Percentiles rank a stretch among this genome's conserved stretches.
phyloP scores from a whole-genome alignment of 2,329 filamentous ascomycete species.

The Aureobasidium sp. region DNA sequence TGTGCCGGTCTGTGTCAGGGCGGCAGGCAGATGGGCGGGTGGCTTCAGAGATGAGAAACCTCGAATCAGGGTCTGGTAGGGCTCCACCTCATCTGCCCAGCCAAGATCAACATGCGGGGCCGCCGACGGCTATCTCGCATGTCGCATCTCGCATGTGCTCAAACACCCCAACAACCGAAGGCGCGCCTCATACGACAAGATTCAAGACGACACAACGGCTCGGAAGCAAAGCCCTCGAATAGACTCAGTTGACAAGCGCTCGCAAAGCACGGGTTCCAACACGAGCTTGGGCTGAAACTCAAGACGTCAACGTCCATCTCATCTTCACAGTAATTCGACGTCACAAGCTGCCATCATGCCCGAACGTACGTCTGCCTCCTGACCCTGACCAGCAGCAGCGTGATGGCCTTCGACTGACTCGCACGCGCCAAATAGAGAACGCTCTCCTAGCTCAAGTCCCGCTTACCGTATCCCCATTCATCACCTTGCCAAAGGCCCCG shows the following conservation, averaged over 20 bases:
- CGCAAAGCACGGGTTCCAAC: background rate
- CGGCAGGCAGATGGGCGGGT: background rate
- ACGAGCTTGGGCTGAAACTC: background rate
- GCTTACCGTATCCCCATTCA: conserved; percentile 87
- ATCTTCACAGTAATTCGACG: background rate
- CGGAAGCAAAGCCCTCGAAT: background rate
- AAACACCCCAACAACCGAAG: background rate
- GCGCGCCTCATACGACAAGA: background rate
- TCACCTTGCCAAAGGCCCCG: conserved; percentile 79
- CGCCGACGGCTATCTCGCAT: background rate
- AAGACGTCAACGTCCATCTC: background rate
- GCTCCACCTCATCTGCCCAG: background rate
- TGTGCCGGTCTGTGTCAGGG: background rate
- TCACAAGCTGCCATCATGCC: background rate
- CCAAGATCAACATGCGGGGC: background rate
- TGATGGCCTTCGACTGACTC: background rate
- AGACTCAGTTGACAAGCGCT: background rate
- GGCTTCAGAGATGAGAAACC: background rate
- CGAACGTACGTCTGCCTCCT: conserved; percentile 2
- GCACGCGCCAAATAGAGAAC: conserved; percentile 40
- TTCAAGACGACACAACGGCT: background rate
- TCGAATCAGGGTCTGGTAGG: background rate
- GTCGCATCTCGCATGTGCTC: background rate
- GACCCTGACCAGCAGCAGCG: background rate
- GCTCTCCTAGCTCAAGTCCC: conserved; percentile 87